Conservation (phyloP, 2,329 filamentous ascomycete genomes). For the Teratosphaeria nubilosa region DNA sequence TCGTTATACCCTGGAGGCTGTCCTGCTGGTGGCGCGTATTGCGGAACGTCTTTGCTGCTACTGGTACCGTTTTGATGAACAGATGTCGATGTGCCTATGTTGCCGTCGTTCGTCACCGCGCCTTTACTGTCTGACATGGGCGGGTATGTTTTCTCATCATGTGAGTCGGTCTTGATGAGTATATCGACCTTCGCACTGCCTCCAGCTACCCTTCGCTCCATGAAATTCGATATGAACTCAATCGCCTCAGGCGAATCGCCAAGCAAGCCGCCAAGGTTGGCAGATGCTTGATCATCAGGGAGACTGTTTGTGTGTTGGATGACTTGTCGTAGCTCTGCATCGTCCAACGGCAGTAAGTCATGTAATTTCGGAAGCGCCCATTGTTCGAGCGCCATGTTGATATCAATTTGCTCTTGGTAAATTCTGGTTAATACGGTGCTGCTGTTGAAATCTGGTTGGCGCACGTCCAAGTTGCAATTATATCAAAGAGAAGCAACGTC, state of each 20-base stretch:
- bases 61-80: neutral
- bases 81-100: neutral
- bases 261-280: conserved; percentile 9
- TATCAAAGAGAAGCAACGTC: neutral
- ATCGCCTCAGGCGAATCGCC: conserved; percentile 8
- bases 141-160: neutral
- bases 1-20: neutral
- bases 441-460: neutral
- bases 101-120: neutral
- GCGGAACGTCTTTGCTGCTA: neutral
- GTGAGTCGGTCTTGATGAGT: neutral
- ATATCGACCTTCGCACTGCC: neutral
- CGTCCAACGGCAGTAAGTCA: conserved; percentile 10
- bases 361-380: conserved; percentile 10
- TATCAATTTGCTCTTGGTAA: neutral
- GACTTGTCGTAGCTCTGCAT: conserved; percentile 10
- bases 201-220: neutral
- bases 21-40: conserved; percentile 7
- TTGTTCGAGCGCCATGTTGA: conserved; percentile 2
- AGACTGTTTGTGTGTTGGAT: conserved; percentile 9
- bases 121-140: neutral
- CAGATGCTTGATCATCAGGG: conserved; percentile 3
- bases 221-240: conserved; percentile 6
- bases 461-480: too few relatives aligned
- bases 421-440: neutral